These are phyloP conservation scores for Serendipita sp. DNA, from an alignment of 768 basidiomycete genomes.

Conservation along the genomic window DNA sequence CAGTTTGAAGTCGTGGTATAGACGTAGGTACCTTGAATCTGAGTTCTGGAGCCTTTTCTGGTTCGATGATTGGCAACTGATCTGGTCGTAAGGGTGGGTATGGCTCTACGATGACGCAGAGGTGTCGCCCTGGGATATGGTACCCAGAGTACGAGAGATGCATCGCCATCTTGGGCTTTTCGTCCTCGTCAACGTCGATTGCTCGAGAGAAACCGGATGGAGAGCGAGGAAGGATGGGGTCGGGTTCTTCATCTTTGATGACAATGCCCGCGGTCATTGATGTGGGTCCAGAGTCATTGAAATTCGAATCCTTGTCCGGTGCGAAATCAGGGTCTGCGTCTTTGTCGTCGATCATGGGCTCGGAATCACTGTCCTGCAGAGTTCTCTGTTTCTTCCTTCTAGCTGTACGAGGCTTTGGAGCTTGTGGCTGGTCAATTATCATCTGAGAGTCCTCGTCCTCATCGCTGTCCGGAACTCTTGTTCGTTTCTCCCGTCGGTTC, in stretches of 20 bases:
- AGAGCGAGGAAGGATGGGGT: background rate
- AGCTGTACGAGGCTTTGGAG: background rate
- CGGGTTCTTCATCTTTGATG: background rate
- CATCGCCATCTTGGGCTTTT: slow-evolving; percentile 54
- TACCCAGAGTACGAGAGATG: slow-evolving; percentile 57
- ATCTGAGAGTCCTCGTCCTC: background rate
- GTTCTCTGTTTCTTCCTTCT: background rate
- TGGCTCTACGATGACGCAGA: slow-evolving; percentile 73
- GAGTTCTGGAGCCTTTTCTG: slow-evolving; percentile 19
- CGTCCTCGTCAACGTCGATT: slow-evolving; percentile 40
- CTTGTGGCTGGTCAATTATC: background rate
- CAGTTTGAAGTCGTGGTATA: slow-evolving; percentile 15
- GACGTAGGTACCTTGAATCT: slow-evolving; percentile 21
- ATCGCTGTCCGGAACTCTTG: background rate
- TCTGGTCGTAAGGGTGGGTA: slow-evolving; percentile 37
- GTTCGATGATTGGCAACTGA: slow-evolving; percentile 19
- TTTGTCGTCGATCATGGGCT: background rate
- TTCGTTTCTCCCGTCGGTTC: background rate
- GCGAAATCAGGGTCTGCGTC: background rate
- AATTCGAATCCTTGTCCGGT: background rate
- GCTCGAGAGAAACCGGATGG: background rate
- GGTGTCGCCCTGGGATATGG: slow-evolving; percentile 46
- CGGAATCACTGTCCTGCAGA: background rate
- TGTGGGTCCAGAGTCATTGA: background rate
- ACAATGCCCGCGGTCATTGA: background rate